These are phyloP conservation scores for Xylariaceae sp. DNA, from an alignment of 2,329 filamentous ascomycete genomes.

Conservation along the genomic window DNA sequence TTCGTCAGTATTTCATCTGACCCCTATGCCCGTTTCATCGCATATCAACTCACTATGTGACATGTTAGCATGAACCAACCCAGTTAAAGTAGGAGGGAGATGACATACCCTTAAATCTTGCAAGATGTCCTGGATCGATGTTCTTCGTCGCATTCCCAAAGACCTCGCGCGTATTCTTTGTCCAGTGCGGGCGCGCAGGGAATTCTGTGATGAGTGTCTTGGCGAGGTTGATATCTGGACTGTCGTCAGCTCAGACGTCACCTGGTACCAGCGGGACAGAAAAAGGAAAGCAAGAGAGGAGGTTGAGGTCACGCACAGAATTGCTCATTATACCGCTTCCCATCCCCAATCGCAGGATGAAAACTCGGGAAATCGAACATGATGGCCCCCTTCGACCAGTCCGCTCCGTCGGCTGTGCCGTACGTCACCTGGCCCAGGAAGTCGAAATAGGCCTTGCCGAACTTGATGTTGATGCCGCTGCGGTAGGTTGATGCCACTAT, in stretches of 20 bases:
- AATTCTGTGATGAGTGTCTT: constrained; percentile 45
- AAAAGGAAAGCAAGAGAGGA: not conserved
- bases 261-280: not conserved
- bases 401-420: constrained; percentile 42
- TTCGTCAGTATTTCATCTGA: not conserved
- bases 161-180: constrained; percentile 47
- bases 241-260: not conserved
- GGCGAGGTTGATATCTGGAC: constrained; percentile 40
- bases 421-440: constrained; percentile 46
- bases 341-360: constrained; percentile 41
- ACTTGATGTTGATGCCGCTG: constrained; percentile 50
- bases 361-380: constrained; percentile 52
- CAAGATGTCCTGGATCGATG: constrained; percentile 41
- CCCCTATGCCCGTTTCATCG: not conserved
- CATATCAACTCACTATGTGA: constrained; percentile 1
- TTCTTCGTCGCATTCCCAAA: constrained; percentile 42
- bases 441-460: constrained; percentile 45
- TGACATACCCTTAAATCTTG: constrained; percentile 42
- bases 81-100: not conserved
- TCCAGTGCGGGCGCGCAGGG: constrained; percentile 49
- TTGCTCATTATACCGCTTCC: constrained; percentile 44
- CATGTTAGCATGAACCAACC: not conserved
- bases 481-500: constrained; percentile 48
- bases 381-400: constrained; percentile 46
- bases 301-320: constrained; percentile 39